Percentiles rank a stretch among this genome's conserved stretches.
Conservation (phyloP, 2,329 filamentous ascomycete genomes). For the Didymellaceae sp. region DNA sequence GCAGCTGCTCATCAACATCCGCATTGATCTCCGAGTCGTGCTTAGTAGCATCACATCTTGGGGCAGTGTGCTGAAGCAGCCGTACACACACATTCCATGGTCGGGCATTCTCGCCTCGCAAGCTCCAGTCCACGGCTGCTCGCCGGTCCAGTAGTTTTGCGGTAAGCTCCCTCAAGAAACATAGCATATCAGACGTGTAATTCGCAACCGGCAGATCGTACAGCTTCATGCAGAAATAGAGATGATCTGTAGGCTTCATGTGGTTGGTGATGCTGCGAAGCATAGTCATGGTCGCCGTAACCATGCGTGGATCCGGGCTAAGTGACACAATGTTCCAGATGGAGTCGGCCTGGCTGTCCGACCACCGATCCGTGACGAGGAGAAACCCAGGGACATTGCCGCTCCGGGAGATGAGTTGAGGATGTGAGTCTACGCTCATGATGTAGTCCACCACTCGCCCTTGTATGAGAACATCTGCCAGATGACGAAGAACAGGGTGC, state of each 20-base stretch:
- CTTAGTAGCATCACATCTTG: conserved; percentile 60
- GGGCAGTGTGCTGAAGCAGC: conserved; percentile 74
- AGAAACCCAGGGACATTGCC: conserved; percentile 88
- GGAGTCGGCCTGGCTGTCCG: conserved; percentile 72
- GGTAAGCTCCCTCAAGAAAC: conserved; percentile 39
- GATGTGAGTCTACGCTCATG: conserved; percentile 87
- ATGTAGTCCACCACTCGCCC: conserved; percentile 84
- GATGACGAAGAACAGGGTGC: conserved; percentile 67
- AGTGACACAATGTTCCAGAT: conserved; percentile 84
- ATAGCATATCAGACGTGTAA: conserved; percentile 40
- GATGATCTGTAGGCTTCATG: conserved; percentile 53
- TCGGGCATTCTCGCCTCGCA: conserved; percentile 38
- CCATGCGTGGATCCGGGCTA: conserved; percentile 83
- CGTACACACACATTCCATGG: conserved; percentile 67
- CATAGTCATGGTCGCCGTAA: conserved; percentile 79
- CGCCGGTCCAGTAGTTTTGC: conserved; percentile 25
- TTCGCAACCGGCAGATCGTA: conserved; percentile 49
- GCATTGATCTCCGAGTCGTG: conserved; percentile 68
- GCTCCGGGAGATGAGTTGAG: conserved; percentile 82
- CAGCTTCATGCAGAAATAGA: conserved; percentile 73
- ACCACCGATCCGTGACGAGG: conserved; percentile 77
- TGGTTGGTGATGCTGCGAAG: conserved; percentile 58
- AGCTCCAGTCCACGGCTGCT: conserved; percentile 19
- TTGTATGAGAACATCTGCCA: conserved; percentile 72
- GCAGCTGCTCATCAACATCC: conserved; percentile 68